phyloP scores from a whole-genome alignment of 2,329 filamentous ascomycete genomes.

The Fonsecaea monophora region DNA sequence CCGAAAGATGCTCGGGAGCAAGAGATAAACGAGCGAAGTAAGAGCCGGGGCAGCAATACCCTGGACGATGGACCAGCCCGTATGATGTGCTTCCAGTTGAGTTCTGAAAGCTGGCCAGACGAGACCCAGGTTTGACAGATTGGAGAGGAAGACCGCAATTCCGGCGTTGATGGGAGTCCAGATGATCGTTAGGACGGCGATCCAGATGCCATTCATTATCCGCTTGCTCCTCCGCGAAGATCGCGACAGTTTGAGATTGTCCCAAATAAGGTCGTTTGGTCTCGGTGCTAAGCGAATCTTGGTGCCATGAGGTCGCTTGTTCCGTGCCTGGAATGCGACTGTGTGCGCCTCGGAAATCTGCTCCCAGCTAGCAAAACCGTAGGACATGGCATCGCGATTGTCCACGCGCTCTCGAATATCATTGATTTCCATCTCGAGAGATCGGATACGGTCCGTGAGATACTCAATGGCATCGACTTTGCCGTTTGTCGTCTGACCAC shows the following conservation, averaged over 20 bases:
- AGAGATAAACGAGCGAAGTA: slow-evolving; percentile 83
- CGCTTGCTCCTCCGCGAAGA: slow-evolving; percentile 73
- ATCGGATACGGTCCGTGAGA: slow-evolving; percentile 80
- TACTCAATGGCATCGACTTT: slow-evolving; percentile 96
- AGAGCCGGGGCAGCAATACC: slow-evolving; percentile 89
- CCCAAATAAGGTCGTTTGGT: slow-evolving; percentile 94
- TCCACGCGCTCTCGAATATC: slow-evolving; percentile 82
- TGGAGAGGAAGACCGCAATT: slow-evolving; percentile 92
- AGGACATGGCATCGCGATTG: slow-evolving; percentile 84
- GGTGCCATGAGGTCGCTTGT: slow-evolving; percentile 79
- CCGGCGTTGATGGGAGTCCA: slow-evolving; percentile 94
- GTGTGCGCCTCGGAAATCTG: slow-evolving; percentile 86
- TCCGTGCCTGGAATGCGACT: slow-evolving; percentile 81
- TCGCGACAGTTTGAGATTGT: slow-evolving; percentile 79
- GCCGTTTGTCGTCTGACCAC: slow-evolving; percentile 69
- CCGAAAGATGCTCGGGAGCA: slow-evolving; percentile 90
- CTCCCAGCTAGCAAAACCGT: slow-evolving; percentile 93
- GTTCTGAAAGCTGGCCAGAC: slow-evolving; percentile 79
- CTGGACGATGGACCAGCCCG: slow-evolving; percentile 84
- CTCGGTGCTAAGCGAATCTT: slow-evolving; percentile 79
- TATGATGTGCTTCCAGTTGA: slow-evolving; percentile 67
- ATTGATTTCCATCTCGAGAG: slow-evolving; percentile 82
- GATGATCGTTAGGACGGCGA: slow-evolving; percentile 76
- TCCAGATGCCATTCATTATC: slow-evolving; percentile 84
- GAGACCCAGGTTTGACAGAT: slow-evolving; percentile 77